Evolutionary conservation across 495 filamentous ascomycete genomes (phyloP), one percentile per base, ranked within the genome.

Genomic region (Bryoglossum gracile): DNA sequence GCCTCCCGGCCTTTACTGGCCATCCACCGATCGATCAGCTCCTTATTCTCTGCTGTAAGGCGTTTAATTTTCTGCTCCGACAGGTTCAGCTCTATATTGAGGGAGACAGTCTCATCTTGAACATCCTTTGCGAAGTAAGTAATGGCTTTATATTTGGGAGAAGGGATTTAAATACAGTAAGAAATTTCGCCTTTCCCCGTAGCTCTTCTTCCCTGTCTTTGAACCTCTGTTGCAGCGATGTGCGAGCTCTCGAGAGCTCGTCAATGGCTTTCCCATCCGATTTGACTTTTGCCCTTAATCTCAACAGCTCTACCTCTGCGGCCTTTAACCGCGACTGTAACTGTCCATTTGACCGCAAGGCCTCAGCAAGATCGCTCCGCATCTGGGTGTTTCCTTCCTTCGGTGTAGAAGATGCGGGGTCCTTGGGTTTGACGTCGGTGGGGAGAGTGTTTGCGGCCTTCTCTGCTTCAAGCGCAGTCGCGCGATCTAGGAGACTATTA

Each of bases 21-120:
- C 87, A 97, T 92, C 87, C 86, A 96, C 37, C 91, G 76, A 58
- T 89, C 82, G 43, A 95, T 79, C 28, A 96, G 70, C 38, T 95
- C 85, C 58, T 87, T 76, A 58, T 97, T 95, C 60, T 97, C 91
- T n/a, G 70, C 72, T 60, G 80, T 69, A 47, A 94, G 68, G 57
- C 79, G 81, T 52, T 75, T 73, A 4, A 71, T 71, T 56, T 74
- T 76, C 61, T 89, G 75, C 59, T 91, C 86, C 8, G 83, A 78
- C 73, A 95, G 80, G 58, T 95, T 89, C 3, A 95, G 74, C 65
- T 96, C 84, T 52, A 96, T 76, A 50, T 87, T 88, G 38, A 94
- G 65, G 2, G 87, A 80, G 32, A 90, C 76, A 54, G 92, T 77
- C 59, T 97, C 91, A 65, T 95, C 90, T 65, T 96, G 91, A 49